Conservation (phyloP, 1,284 basidiomycete genomes). For the Heterobasidion parviporum region DNA sequence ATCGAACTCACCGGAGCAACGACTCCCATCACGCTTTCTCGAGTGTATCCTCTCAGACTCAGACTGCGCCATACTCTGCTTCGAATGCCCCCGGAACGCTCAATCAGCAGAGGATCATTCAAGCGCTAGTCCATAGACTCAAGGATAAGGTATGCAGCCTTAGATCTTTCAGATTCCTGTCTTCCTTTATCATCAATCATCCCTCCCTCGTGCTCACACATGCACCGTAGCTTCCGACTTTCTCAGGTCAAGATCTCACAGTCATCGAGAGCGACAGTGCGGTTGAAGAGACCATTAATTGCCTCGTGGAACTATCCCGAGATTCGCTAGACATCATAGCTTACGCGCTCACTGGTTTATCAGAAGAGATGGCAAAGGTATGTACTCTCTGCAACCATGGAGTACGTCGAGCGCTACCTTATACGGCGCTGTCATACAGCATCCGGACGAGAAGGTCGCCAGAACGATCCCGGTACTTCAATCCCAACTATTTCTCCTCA, state of each 20-base stretch:
- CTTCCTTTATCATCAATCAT: background rate
- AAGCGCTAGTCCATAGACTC: conserved; percentile 57
- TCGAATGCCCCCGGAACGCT: conserved; percentile 8
- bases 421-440: conserved; percentile 21
- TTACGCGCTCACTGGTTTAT: conserved; percentile 64
- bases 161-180: background rate
- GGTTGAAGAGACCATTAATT: conserved; percentile 66
- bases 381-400: conserved; percentile 15
- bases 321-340: conserved; percentile 75
- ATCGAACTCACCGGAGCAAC: conserved; percentile 39
- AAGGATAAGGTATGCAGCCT: conserved; percentile 50
- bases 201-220: background rate
- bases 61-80: conserved; percentile 17
- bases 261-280: conserved; percentile 70
- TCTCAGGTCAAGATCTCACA: conserved; percentile 69
- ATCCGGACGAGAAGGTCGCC: conserved; percentile 42
- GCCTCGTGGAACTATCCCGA: conserved; percentile 69
- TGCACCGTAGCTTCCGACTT: conserved; percentile 66
- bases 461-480: conserved; percentile 72
- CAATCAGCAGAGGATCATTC: conserved; percentile 12
- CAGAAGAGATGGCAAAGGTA: conserved; percentile 76
- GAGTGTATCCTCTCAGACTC: conserved; percentile 20
- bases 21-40: conserved; percentile 37
- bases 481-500: conserved; percentile 85
- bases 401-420: background rate